Evolutionary conservation across 176 grass and related monocot genomes (phyloP).

Genomic region (Carex kokanica): DNA sequence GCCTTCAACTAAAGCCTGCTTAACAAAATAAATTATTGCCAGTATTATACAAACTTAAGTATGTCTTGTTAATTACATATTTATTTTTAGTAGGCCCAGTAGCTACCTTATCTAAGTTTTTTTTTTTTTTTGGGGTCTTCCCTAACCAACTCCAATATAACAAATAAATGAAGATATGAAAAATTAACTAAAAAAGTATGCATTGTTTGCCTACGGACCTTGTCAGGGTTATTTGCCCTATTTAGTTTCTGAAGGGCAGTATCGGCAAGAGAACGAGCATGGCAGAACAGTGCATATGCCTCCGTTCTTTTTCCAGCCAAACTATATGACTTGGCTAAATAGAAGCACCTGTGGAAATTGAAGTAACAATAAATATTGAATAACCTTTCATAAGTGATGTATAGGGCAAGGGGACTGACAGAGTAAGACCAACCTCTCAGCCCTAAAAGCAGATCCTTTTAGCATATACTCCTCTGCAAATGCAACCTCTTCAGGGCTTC

Average conservation of each 20-base stretch:
- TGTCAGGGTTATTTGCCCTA: slow-evolving; percentile 43
- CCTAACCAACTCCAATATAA: neutral
- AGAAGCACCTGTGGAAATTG: slow-evolving; percentile 72
- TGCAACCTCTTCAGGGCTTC: slow-evolving; percentile 65
- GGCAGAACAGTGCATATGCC: slow-evolving; percentile 76
- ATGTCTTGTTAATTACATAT: neutral
- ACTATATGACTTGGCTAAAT: slow-evolving; percentile 95
- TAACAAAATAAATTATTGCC: slow-evolving; percentile 20
- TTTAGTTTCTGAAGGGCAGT: slow-evolving; percentile 56
- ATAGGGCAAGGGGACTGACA: neutral
- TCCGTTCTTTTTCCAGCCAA: slow-evolving; percentile 88
- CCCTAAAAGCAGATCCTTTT: slow-evolving; percentile 70
- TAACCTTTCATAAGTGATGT: neutral
- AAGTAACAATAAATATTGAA: slow-evolving; percentile 28
- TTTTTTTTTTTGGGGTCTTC: neutral
- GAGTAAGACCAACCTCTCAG: slow-evolving; percentile 57
- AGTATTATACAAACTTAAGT: neutral
- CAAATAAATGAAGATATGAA: neutral
- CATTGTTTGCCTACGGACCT: slow-evolving; percentile 38
- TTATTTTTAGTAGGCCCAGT: neutral
- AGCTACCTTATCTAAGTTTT: neutral
- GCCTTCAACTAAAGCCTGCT: slow-evolving; percentile 65
- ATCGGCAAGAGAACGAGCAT: slow-evolving; percentile 62
- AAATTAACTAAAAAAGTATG: neutral
- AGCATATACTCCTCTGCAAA: slow-evolving; percentile 68